Conservation (phyloP, 78 protist species). For the Monosiga brevicollis region DNA sequence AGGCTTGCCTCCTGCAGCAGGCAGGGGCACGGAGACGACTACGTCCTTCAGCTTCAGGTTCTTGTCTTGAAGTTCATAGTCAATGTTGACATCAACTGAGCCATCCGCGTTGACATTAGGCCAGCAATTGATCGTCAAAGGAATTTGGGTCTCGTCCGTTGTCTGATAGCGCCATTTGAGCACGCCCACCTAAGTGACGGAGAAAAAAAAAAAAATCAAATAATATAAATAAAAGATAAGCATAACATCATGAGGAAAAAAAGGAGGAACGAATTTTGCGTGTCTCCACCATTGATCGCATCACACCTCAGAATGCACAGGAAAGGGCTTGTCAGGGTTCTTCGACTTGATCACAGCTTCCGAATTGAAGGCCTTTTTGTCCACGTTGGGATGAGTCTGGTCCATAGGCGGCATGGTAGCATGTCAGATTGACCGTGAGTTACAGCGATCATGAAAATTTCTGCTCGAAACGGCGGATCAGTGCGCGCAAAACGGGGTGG, state of each 20-base stretch:
- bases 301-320: no score
- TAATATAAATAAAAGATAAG: not conserved
- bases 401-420: no score
- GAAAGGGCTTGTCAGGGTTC: no score
- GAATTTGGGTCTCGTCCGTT: conserved; percentile 4
- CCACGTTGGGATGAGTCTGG: no score
- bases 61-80: conserved; percentile 25
- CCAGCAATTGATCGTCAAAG: conserved; percentile 54
- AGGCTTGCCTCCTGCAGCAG: not conserved
- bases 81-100: conserved; percentile 31
- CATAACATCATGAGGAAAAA: not conserved
- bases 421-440: no score
- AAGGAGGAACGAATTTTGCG: not conserved
- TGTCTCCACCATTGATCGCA: no score
- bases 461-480: no score
- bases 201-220: not conserved
- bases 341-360: no score
- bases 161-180: conserved; percentile 43
- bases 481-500: no score
- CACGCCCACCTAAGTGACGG: conserved; percentile 21
- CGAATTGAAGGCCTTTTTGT: no score
- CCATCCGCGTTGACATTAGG: conserved; percentile 30
- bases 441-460: no score
- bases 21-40: conserved; percentile 30
- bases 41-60: conserved; percentile 23